Evolutionary conservation across 352 stramenopile genomes (phyloP), one percentile per base, ranked within the genome.

Genomic region (Aphanomyces invadans): DNA sequence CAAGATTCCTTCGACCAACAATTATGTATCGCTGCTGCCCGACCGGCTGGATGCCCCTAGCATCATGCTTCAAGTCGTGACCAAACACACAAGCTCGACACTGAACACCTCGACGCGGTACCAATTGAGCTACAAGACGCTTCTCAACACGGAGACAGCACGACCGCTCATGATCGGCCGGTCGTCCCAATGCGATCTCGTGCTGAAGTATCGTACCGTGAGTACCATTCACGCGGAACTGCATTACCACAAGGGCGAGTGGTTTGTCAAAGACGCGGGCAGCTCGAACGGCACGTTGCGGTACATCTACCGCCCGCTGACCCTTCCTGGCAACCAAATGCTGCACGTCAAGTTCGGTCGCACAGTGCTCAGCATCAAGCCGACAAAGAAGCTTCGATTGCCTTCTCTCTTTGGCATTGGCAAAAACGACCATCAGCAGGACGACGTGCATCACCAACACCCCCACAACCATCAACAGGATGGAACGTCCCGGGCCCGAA

Each of bases 151-250:
- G 73, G 74, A 96, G 86, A 89, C 95, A 74, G 71, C 88, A 73
- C 77, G 95, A 70, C 78, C 88, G 45, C 79, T 98, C 9, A 92
- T 97, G 72, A 81, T 98, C 15, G 93, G 93, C 4, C 87, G 93
- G 11, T 97, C 90, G 62, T 97, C 90, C 31, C 89, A 94, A 71
- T 97, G 88, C 70, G 91, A 98, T 65, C 83, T 98, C 64, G 90
- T 97, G 52, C 80, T 98, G 25, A 96, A 97, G 74, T 98, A 98
- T 77, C 85, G 91, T 53, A 98, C 93, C 15, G 91, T 98, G 21
- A 97, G 88, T 21, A 96, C 91, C 29, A 95, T 96, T 57, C 93
- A 98, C 70, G 91, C 93, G 1, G 86, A 95, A 45, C 96, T 98
- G 68, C 84, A 96, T 44, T 97, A 97, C 69, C 86, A 88, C 17